Evolutionary conservation across 208 protist species (phyloP).

Genomic region (Naegleria fowleri): DNA sequence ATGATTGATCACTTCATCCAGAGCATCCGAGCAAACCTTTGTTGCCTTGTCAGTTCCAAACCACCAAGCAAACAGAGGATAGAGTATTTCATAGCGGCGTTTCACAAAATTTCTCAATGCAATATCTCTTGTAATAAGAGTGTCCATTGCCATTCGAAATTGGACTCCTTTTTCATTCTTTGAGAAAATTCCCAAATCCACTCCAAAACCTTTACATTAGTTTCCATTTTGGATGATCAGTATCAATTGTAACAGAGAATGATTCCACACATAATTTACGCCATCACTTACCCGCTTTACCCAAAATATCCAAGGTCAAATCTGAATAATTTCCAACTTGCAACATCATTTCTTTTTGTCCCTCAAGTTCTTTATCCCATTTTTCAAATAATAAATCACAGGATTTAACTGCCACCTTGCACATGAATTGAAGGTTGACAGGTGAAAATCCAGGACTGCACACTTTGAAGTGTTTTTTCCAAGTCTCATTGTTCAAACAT

Average conservation of each 20-base stretch:
- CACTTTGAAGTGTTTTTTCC: not conserved
- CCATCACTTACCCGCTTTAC: not conserved
- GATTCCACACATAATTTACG: too few species aligned
- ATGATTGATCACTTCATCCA: not conserved
- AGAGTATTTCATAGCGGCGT: not conserved
- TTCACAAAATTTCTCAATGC: not conserved
- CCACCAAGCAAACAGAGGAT: not conserved
- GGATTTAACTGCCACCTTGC: not conserved
- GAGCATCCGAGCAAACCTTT: not conserved
- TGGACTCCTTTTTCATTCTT: not conserved
- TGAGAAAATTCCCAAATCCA: slow-evolving; percentile 4
- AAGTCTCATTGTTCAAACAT: not conserved
- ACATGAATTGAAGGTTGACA: not conserved
- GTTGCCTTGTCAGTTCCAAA: not conserved
- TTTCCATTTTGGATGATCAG: too few species aligned
- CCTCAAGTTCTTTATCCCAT: not conserved
- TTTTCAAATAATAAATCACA: not conserved
- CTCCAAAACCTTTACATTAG: not conserved
- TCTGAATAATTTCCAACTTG: not conserved
- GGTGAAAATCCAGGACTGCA: not conserved
- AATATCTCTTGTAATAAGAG: not conserved
- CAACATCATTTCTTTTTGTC: not conserved
- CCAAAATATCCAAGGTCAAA: not conserved
- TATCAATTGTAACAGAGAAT: too few species aligned
- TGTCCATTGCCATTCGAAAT: not conserved